Base-by-base conservation (phyloP, 192 early-diverging fungal species). In the Linnemannia hyalina region DNA sequence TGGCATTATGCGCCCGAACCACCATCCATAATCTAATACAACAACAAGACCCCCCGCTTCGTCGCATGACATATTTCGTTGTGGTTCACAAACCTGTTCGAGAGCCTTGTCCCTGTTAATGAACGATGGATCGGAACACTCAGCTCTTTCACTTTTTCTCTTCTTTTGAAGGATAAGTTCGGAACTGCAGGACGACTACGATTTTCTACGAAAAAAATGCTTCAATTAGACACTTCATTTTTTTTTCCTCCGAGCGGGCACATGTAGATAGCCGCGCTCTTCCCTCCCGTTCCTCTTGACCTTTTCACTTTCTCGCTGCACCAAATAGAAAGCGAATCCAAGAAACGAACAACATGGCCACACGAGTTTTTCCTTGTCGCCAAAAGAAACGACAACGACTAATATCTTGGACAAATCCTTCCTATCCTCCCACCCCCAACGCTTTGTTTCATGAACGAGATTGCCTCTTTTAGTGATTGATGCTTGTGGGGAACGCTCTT, bases 381-480 rank as follows among this genome's bases (percentile, higher is more conserved):
- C 23, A 73, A 73, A 41, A 29, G 8, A 70, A 41, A 15, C 20
- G 5, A 29, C 41, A 15, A 46, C 49, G 18, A 52, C 26, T 8
- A 18, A n/a, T 72, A 46, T 32, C 44, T 49, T 73, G 41, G 13
- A 73, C 26, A 5, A 73, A 11, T 40, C 1, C 22, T 69, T 40
- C 38, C 40, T 70, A 22, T 41, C 41, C 40, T 40, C 38, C 20
- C 16, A 20, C 15, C 41, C 69, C 69, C 69, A 29, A 46, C 71
- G 71, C 42, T 73, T 38, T 70, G 69, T 46, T 73, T 73, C n/a
- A 41, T 46, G 70, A 42, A 71, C 38, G 35, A 42, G 41, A 32
- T 71, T 71, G 70, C 70, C 70, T 71, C 70, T 71, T 71, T 71
- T 71, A 71, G 70, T 9, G 35, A 38, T 71, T 71, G 11, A 65